phyloP scores from a whole-genome alignment of 768 basidiomycete genomes.

The Auricularia cornea region DNA sequence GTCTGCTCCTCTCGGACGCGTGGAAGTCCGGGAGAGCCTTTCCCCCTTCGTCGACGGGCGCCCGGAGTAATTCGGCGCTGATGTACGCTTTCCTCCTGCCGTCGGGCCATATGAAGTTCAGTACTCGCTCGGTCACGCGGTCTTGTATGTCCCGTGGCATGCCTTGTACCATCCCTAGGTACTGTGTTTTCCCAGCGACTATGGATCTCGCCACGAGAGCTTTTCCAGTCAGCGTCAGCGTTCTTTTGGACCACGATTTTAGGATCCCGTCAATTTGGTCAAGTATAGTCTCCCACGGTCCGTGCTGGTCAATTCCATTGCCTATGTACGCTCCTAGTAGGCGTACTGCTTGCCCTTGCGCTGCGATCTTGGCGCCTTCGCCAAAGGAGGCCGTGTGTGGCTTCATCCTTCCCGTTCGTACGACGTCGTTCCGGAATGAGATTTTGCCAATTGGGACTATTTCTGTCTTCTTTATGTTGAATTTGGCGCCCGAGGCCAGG shows the following conservation, averaged over 20 bases:
- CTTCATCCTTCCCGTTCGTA: not conserved
- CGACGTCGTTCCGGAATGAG: conserved; percentile 11
- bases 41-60: not conserved
- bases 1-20: not conserved
- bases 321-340: conserved; percentile 7
- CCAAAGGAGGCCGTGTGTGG: not conserved
- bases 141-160: not conserved
- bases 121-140: not conserved
- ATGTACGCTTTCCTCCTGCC: not conserved
- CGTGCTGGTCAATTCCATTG: conserved; percentile 4
- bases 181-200: not conserved
- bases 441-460: conserved; percentile 26
- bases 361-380: not conserved
- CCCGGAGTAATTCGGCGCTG: not conserved
- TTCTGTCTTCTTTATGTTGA: conserved; percentile 34
- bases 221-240: not conserved
- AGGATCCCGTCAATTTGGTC: conserved; percentile 2
- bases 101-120: not conserved
- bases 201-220: not conserved
- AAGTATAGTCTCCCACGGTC: conserved; percentile 2
- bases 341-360: conserved; percentile 5
- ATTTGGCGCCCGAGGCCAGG: conserved; percentile 29
- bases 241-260: not conserved
- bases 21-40: not conserved
- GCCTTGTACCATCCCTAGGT: not conserved